Evolutionary conservation across 2,329 filamentous ascomycete genomes (phyloP).

Genomic region (Dothistroma septosporum): DNA sequence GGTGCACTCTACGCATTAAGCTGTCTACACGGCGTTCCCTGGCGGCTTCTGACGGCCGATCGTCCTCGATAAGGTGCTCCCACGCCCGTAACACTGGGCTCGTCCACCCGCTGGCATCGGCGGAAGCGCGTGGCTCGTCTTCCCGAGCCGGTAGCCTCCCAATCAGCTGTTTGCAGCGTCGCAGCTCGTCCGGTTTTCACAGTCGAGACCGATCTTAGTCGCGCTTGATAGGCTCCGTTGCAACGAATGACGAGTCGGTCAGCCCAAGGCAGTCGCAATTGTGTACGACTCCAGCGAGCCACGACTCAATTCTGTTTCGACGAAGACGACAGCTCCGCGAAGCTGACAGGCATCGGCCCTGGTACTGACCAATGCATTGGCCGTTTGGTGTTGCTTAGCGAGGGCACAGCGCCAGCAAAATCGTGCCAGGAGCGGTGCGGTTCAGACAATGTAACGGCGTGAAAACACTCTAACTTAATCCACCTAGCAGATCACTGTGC

Average conservation of each 20-base stretch:
- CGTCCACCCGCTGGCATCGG: neutral
- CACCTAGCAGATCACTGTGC: slow-evolving; percentile 18
- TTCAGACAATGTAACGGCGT: slow-evolving; percentile 1
- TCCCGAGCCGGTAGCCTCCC: neutral
- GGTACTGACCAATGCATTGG: neutral
- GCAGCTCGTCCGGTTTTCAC: neutral
- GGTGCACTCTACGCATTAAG: neutral
- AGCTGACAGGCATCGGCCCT: slow-evolving; percentile 1
- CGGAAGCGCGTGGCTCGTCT: neutral
- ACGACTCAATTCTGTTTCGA: neutral
- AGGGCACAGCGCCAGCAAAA: neutral
- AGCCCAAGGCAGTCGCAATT: neutral
- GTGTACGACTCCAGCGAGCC: neutral
- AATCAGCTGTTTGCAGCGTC: neutral
- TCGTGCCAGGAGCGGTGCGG: slow-evolving; percentile 13
- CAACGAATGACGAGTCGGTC: neutral
- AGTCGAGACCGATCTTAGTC: neutral
- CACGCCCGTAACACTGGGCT: slow-evolving; percentile 2
- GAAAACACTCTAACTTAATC: slow-evolving; percentile 21
- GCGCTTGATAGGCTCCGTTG: neutral
- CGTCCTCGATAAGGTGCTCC: neutral
- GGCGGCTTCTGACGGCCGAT: neutral
- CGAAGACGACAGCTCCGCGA: neutral
- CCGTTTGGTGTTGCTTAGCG: neutral
- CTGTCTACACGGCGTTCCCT: neutral